phyloP scores from a whole-genome alignment of 331 rosid species.

The Prunus yedoensis region DNA sequence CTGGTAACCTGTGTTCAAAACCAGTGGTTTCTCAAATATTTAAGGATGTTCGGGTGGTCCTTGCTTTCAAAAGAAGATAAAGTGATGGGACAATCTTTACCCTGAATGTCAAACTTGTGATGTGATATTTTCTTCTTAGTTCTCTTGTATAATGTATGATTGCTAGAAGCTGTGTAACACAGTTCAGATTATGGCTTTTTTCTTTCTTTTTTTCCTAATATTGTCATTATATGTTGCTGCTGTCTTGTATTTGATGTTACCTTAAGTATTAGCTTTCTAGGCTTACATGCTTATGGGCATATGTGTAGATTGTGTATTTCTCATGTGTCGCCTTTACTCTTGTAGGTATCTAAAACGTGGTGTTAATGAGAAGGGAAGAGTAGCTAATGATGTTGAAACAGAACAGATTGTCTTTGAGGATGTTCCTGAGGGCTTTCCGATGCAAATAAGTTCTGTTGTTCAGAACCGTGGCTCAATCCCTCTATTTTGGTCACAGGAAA shows the following conservation, averaged over 20 bases:
- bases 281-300: neutral
- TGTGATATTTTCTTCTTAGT: neutral
- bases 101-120: neutral
- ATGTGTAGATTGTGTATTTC: neutral
- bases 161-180: neutral
- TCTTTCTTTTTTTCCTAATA: neutral
- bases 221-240: neutral
- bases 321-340: constrained; percentile 7
- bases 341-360: constrained; percentile 58
- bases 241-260: neutral
- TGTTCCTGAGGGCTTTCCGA: constrained; percentile 39
- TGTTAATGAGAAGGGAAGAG: constrained; percentile 52
- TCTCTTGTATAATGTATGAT: neutral
- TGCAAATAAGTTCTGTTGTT: constrained; percentile 47
- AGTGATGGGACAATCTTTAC: neutral
- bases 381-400: constrained; percentile 57
- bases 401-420: constrained; percentile 52
- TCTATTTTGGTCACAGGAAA: constrained; percentile 58
- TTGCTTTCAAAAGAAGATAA: neutral
- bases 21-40: neutral
- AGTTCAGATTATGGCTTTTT: neutral
- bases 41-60: neutral
- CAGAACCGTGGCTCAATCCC: constrained; percentile 62
- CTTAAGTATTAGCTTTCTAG: neutral
- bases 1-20: neutral